Percentiles rank a stretch among this genome's conserved stretches.
phyloP scores from a whole-genome alignment of 2,329 filamentous ascomycete genomes.

The Mycosphaerella sp. region DNA sequence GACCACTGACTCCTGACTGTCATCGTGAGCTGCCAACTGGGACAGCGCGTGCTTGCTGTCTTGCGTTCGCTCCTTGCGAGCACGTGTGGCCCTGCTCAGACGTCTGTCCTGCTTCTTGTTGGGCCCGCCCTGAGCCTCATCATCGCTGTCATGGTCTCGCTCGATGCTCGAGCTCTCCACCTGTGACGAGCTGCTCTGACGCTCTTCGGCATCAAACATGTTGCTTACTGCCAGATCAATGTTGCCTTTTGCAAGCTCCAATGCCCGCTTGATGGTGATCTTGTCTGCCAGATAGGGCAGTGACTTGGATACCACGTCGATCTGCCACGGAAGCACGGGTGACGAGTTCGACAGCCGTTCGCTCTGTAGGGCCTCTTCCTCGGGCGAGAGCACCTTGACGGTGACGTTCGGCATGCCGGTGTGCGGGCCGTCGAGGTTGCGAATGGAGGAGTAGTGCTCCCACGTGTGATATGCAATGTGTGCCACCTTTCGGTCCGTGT shows the following conservation, averaged over 20 bases:
- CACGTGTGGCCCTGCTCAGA: constrained; percentile 40
- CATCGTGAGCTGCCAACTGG: constrained; percentile 27
- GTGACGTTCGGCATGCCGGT: constrained; percentile 48
- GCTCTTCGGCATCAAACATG: constrained; percentile 46
- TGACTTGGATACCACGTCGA: constrained; percentile 47
- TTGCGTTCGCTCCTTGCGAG: constrained; percentile 24
- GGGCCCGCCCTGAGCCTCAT: constrained; percentile 43
- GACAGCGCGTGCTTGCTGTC: constrained; percentile 30
- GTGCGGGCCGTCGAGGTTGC: constrained; percentile 54
- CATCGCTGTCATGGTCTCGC: constrained; percentile 47
- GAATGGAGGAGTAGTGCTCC: constrained; percentile 62
- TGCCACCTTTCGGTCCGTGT: constrained; percentile 34
- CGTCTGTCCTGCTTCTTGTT: constrained; percentile 48
- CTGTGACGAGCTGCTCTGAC: constrained; percentile 38
- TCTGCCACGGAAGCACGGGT: constrained; percentile 49
- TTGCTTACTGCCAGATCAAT: constrained; percentile 49
- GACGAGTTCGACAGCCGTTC: constrained; percentile 36
- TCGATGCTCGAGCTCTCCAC: constrained; percentile 46
- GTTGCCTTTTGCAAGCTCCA: constrained; percentile 50
- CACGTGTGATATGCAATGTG: constrained; percentile 49
- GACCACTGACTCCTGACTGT: constrained; percentile 33
- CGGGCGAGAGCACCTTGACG: constrained; percentile 33
- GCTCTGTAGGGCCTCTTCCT: constrained; percentile 38
- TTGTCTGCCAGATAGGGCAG: constrained; percentile 48
- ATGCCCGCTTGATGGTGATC: constrained; percentile 46